Base-by-base conservation (phyloP, 306 rosid genomes). In the Medicago lupulina region DNA sequence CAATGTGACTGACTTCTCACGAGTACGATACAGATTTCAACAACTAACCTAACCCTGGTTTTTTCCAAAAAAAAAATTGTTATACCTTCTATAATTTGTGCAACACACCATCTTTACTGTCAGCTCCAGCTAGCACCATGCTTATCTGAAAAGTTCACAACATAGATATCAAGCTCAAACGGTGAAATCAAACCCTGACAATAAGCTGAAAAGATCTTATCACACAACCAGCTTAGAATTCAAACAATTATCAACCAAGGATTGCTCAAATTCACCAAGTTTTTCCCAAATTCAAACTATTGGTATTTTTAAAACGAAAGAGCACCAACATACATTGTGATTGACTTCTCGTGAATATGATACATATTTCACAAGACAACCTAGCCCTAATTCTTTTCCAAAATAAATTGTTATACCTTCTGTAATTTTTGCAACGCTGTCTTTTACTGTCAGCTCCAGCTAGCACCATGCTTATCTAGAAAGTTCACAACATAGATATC, bases 401-500 rank as follows among this genome's bases (percentile, higher is more conserved):
- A 31, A 31, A 31, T 5, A 31, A 31, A 5, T 31, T 31, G 6
- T 31, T 31, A 31, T 31, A 31, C 36, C 36, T 31, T 31, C 5
- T 19, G 62, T 19, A 55, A 9, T 5, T 55, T 55, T 9, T 55
- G 62, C 31, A 23, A 55, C 28, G 3, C 31, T 7, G 1, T 55
- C n/a, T 9, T 9, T 55, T 55, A 55, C 62, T 19, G 31, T 10
- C 13, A 55, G 15, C 23, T 55, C 62, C 62, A 19, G 34, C 62
- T 14, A 9, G 31, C 4, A 5, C 12, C 15, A 55, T 19, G 34
- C 8, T 55, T 59, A 59, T 59, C 65, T 59, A 17, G 40, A 59
- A 59, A 59, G 40, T 59, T 13, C 40, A 59, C 65, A 59, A 14
- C 39, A 59, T 25, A 59, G 17, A 59, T 59, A 58, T 58, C 64